Evolutionary conservation across 208 protist species (phyloP), one percentile per base, ranked within the genome.

Genomic region (Trypanosoma avium): DNA sequence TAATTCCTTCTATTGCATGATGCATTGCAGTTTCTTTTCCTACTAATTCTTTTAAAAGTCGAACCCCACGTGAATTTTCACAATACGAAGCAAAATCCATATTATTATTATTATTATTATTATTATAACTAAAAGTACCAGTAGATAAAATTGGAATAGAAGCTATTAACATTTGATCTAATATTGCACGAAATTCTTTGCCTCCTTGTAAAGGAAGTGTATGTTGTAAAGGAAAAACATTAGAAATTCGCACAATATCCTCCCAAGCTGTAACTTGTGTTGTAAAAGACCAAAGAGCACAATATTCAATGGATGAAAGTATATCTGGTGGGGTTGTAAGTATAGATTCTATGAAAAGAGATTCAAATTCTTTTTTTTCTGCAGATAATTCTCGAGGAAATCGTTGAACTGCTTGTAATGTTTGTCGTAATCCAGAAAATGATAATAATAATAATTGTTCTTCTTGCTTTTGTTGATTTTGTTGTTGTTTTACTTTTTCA

Each of bases 21-120:
- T 22, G 13, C 58, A 74, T 32, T 17, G 47, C 65, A 15, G 30
- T 40, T 12, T 79, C 68, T 9, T 61, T 64, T 0, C 78, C 75
- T 1, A 87, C 36, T 13, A 84, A 57, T 24, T 84, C 79, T 12
- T 52, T 57, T 47, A 86, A 50, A 24, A 90, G 62, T 29, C 54
- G 68, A 30, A 67, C 36, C 12, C 67, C 40, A 57, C 68, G 67
- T 4, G 26, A 30, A 9, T 48, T 10, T 21, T 17, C 19, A n/a
- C 42, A 27, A 52, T 8, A 19, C 5, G 30, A 17, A 26, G 38
- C 9, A 38, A n/a, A 3, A 42, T 42, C 36, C 10, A 42, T 42
- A n/a, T 3, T 13, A 42, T 15, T 2, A 42, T 8, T 13, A 42
- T 2, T 42, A 42, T 4, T 38, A 38, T 4, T 38, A 38, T 4